Percentiles rank a stretch among this genome's conserved stretches.
Evolutionary conservation across 179 eudicot genomes (phyloP).

Genomic region (Pouteria campechiana): DNA sequence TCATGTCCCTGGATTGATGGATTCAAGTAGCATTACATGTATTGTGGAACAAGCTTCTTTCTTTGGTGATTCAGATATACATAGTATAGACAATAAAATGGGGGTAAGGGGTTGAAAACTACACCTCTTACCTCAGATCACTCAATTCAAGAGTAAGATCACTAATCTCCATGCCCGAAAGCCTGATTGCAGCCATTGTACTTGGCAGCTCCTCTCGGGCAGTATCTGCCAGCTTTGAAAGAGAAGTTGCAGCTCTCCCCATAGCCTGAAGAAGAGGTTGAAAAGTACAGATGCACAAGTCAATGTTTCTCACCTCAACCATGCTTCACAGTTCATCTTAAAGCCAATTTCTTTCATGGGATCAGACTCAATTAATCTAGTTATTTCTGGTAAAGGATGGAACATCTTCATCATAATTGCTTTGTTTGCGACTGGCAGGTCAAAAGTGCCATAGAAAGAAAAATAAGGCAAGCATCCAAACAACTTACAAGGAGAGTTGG

Average conservation of each 20-base stretch:
- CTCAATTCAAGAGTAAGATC: conserved; percentile 86
- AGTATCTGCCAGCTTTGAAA: conserved; percentile 76
- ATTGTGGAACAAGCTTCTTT: no score
- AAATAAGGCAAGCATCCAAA: background rate
- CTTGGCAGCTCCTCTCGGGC: conserved; percentile 87
- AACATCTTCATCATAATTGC: no score
- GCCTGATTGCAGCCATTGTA: conserved; percentile 90
- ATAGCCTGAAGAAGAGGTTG: conserved; percentile 61
- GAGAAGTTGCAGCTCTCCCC: conserved; percentile 69
- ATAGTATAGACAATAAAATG: no score
- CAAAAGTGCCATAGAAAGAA: no score
- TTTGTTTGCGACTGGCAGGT: no score
- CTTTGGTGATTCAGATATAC: no score
- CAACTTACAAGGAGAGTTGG: conserved; percentile 53
- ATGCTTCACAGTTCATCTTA: background rate
- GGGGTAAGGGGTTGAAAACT: no score
- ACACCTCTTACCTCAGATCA: conserved; percentile 55
- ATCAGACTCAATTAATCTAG: no score
- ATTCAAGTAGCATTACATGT: no score
- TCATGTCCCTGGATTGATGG: no score
- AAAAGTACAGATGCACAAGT: no score
- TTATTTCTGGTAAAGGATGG: no score
- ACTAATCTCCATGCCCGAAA: conserved; percentile 92
- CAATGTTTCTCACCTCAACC: background rate
- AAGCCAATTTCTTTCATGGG: background rate